Conservation (phyloP, 306 rosid genomes). For the Medicago truncatula region DNA sequence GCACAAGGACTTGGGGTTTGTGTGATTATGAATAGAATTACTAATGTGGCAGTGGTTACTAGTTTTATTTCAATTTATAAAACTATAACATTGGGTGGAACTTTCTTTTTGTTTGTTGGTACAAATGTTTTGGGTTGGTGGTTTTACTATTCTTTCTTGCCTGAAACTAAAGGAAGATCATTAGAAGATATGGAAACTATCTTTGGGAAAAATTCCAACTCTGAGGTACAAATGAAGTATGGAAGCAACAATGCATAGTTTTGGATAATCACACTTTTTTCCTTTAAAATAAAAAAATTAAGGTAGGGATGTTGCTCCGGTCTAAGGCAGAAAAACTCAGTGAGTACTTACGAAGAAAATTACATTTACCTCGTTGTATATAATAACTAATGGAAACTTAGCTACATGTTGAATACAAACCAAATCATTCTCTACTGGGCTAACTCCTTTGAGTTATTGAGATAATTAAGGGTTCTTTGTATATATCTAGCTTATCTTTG, state of each 20-base stretch:
- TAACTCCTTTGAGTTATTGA: background rate
- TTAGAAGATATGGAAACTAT: constrained; percentile 75
- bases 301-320: background rate
- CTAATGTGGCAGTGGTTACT: constrained; percentile 53
- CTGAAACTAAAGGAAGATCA: constrained; percentile 79
- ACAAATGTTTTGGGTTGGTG: constrained; percentile 52
- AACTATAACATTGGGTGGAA: constrained; percentile 72
- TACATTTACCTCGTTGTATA: background rate
- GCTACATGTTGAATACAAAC: background rate
- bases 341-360: background rate
- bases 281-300: background rate
- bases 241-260: constrained; percentile 1
- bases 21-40: constrained; percentile 64
- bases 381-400: background rate
- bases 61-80: constrained; percentile 63
- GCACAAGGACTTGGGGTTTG: constrained; percentile 70
- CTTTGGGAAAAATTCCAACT: constrained; percentile 35
- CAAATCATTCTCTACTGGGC: background rate
- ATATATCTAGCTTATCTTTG: background rate
- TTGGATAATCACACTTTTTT: background rate
- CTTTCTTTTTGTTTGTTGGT: constrained; percentile 63
- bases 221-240: background rate
- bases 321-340: background rate
- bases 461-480: background rate
- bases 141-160: constrained; percentile 67